Evolutionary conservation across 768 basidiomycete species (phyloP), one percentile per base, ranked within the genome.

Genomic region (Tulasnella calospora): DNA sequence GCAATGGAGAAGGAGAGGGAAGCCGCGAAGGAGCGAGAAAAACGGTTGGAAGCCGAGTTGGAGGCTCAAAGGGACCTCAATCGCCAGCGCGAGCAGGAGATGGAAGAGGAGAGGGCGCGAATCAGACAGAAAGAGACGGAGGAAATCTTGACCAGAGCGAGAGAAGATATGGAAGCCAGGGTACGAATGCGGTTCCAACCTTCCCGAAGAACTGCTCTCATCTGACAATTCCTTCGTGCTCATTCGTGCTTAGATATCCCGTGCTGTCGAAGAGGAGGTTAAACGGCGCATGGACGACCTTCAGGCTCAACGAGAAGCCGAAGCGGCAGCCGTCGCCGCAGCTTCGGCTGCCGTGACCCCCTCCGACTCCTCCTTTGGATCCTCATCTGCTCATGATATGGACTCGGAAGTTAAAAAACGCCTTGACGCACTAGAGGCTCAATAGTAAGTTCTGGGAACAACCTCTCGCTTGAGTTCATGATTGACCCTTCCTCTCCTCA

Each of bases 161-260:
- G 92, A 83, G 88, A 90, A 81, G 92, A 94, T 71, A 91, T 94
- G 79, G 91, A 94, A 80, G 91, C 91, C 46, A 86, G 90, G 85
- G 93, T 91, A 81, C n/a, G 87, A 47, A 33, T 69, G 44, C 38
- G 75, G 73, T 51, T 80, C 76, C 80, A 75, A 27, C 40, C 75
- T 21, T 71, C 33, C 9, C 17, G 46, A 41, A n/a, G n/a, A 17
- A 79, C 44, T 51, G 55, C 77, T 40, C 69, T 10, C 27, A 70
- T 74, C 44, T 21, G 73, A 79, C 36, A 74, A 79, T 38, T 41
- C 69, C 72, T 10, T 57, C 35, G 30, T 33, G 30, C 9, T 7
- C 55, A 30, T 46, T 46, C 44, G 44, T 30, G 15, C 9, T 30
- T 81, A 92, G 92, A 93, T 94, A 77, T 89, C 91, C 71, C 89